phyloP scores from a whole-genome alignment of 352 stramenopile genomes.

The Achlya hypogyna region DNA sequence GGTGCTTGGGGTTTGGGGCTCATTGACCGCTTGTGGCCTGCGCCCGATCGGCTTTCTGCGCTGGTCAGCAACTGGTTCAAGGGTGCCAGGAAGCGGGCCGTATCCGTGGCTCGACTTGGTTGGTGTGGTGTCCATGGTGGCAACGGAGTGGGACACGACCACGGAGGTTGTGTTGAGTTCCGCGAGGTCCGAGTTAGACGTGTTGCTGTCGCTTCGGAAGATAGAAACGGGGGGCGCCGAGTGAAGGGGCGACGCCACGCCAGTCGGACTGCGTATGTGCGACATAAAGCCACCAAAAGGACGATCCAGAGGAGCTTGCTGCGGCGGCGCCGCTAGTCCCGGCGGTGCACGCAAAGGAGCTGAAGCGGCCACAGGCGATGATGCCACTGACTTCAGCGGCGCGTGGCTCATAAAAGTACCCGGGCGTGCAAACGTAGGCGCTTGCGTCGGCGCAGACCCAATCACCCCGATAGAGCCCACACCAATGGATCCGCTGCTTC shows the following conservation, averaged over 20 bases:
- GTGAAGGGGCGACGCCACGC: background rate
- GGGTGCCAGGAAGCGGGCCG: background rate
- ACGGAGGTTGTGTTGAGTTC: conserved; percentile 66
- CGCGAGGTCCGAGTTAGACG: conserved; percentile 36
- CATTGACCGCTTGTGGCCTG: background rate
- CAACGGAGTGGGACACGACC: conserved; percentile 24
- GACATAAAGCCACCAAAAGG: conserved; percentile 11
- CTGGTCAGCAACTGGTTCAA: background rate
- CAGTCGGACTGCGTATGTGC: background rate
- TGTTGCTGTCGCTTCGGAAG: background rate
- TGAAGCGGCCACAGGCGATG: background rate
- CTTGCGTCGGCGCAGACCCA: conserved; percentile 4
- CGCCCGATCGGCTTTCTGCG: background rate
- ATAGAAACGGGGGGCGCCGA: background rate
- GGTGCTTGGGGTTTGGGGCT: background rate
- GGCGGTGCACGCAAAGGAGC: conserved; percentile 7
- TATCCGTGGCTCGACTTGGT: background rate
- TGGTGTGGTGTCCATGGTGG: background rate
- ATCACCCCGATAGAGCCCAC: conserved; percentile 4
- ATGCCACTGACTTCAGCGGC: no score
- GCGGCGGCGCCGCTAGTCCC: background rate
- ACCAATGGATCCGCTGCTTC: conserved; percentile 1
- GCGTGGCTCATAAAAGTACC: background rate
- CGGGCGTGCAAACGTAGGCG: background rate
- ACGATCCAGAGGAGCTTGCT: background rate